phyloP scores from a whole-genome alignment of 2,329 filamentous ascomycete genomes.

The Penicillium frequentans region DNA sequence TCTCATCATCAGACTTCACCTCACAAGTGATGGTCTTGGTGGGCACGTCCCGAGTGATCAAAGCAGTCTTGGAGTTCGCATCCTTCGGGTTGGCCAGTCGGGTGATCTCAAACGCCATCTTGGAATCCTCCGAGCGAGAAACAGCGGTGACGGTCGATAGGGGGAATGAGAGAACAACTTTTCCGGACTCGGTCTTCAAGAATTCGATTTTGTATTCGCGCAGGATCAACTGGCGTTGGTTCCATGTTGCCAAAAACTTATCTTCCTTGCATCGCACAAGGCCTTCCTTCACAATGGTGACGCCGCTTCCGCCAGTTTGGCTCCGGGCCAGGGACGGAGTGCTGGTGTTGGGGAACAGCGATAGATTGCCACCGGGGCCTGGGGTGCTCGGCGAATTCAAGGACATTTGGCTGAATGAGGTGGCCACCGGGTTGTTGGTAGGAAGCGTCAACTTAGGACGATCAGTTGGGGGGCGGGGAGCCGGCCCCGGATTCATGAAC shows the following conservation, averaged over 20 bases:
- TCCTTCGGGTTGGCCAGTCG: slow-evolving; percentile 62
- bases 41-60: slow-evolving; percentile 75
- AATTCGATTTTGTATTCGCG: slow-evolving; percentile 94
- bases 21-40: slow-evolving; percentile 86
- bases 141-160: slow-evolving; percentile 88
- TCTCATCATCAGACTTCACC: slow-evolving; percentile 92
- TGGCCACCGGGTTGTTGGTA: slow-evolving; percentile 64
- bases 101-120: slow-evolving; percentile 92
- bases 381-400: slow-evolving; percentile 65
- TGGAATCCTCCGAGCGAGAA: slow-evolving; percentile 84
- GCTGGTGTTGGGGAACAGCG: slow-evolving; percentile 67
- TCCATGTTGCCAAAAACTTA: slow-evolving; percentile 75
- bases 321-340: slow-evolving; percentile 66
- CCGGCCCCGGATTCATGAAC: slow-evolving; percentile 97
- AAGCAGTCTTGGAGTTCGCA: slow-evolving; percentile 64
- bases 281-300: slow-evolving; percentile 70
- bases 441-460: slow-evolving; percentile 76
- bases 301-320: slow-evolving; percentile 63
- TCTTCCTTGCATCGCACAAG: slow-evolving; percentile 72
- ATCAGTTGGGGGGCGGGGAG: slow-evolving; percentile 83
- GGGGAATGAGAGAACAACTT: slow-evolving; percentile 80
- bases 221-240: slow-evolving; percentile 86
- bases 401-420: slow-evolving; percentile 68
- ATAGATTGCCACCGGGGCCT: slow-evolving; percentile 52
- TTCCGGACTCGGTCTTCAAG: slow-evolving; percentile 85